Conservation (phyloP, 2,329 filamentous ascomycete species). For the Podosphaera fusca region DNA sequence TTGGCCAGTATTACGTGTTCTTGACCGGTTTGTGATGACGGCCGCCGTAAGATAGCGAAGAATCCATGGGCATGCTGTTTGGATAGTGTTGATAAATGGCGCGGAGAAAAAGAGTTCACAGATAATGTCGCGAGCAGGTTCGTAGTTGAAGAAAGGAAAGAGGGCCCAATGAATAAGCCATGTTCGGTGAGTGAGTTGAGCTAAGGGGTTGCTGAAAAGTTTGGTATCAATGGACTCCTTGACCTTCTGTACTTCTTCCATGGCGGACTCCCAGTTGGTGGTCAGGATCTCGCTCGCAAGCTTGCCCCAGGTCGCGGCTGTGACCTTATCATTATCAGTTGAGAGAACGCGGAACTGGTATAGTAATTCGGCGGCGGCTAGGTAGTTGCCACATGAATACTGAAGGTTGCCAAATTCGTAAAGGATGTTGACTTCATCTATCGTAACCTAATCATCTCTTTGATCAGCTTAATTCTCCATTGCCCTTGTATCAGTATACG, state of each 20-base stretch:
- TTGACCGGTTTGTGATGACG: conserved; percentile 78
- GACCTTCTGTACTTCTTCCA: conserved; percentile 77
- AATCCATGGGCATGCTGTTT: conserved; percentile 92
- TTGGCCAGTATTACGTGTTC: conserved; percentile 53
- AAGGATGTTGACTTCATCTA: conserved; percentile 86
- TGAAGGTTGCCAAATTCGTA: conserved; percentile 94
- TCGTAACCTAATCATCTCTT: conserved; percentile 37
- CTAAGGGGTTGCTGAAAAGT: conserved; percentile 87
- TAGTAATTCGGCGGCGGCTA: conserved; percentile 68
- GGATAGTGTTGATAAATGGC: conserved; percentile 97
- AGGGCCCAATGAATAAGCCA: conserved; percentile 97
- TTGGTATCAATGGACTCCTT: conserved; percentile 83
- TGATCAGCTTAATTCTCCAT: conserved; percentile 3
- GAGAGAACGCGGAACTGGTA: conserved; percentile 97
- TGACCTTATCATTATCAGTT: conserved; percentile 94
- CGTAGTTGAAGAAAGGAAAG: conserved; percentile 97
- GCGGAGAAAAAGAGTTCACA: conserved; percentile 95
- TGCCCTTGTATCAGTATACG: neutral
- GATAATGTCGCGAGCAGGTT: conserved; percentile 68
- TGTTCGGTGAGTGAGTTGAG: conserved; percentile 85
- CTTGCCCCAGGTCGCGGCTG: conserved; percentile 92
- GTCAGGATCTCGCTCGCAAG: conserved; percentile 87
- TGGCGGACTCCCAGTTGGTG: conserved; percentile 81
- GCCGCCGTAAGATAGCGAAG: conserved; percentile 82
- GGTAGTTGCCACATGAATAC: conserved; percentile 93